Percentiles rank a stretch among this genome's conserved stretches.
Evolutionary conservation across 2,329 filamentous ascomycete species (phyloP).

Genomic region (Ophiocordyceps australis): DNA sequence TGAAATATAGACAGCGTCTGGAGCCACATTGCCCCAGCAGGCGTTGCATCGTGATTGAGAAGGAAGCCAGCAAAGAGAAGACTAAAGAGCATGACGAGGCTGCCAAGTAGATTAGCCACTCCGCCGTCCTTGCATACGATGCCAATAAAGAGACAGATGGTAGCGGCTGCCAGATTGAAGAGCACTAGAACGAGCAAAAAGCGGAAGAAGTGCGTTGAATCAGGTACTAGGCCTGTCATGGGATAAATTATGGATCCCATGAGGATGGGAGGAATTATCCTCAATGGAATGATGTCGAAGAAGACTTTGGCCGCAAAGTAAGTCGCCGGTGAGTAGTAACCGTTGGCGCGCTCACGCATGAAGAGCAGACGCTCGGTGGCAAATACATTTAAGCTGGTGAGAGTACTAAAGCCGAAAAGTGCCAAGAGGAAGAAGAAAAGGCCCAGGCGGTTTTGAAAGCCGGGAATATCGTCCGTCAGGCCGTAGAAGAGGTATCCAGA

Average conservation of each 20-base stretch:
- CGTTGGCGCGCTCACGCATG: constrained; percentile 83
- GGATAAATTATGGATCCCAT: constrained; percentile 95
- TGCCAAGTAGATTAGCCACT: constrained; percentile 85
- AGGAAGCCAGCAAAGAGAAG: constrained; percentile 85
- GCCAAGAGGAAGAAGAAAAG: constrained; percentile 96
- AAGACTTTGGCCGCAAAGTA: constrained; percentile 94
- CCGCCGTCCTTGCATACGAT: constrained; percentile 84
- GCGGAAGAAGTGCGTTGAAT: constrained; percentile 68
- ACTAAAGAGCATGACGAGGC: constrained; percentile 93
- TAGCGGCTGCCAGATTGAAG: constrained; percentile 88
- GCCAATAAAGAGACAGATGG: constrained; percentile 89
- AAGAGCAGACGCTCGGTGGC: constrained; percentile 81
- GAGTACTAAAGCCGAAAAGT: constrained; percentile 88
- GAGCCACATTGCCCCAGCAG: constrained; percentile 69
- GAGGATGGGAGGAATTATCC: constrained; percentile 83
- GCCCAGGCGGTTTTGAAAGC: constrained; percentile 93
- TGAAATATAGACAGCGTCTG: constrained; percentile 95
- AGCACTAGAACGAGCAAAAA: constrained; percentile 85
- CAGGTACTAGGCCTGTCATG: constrained; percentile 84
- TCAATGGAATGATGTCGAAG: constrained; percentile 93
- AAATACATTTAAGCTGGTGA: constrained; percentile 88
- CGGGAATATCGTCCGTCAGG: constrained; percentile 84
- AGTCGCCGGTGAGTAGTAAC: constrained; percentile 84
- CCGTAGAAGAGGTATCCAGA: constrained; percentile 95
- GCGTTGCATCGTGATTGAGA: constrained; percentile 88